These are phyloP conservation scores for Arthroderma sp. DNA, from an alignment of 2,329 filamentous ascomycete species.

Conservation along the genomic window DNA sequence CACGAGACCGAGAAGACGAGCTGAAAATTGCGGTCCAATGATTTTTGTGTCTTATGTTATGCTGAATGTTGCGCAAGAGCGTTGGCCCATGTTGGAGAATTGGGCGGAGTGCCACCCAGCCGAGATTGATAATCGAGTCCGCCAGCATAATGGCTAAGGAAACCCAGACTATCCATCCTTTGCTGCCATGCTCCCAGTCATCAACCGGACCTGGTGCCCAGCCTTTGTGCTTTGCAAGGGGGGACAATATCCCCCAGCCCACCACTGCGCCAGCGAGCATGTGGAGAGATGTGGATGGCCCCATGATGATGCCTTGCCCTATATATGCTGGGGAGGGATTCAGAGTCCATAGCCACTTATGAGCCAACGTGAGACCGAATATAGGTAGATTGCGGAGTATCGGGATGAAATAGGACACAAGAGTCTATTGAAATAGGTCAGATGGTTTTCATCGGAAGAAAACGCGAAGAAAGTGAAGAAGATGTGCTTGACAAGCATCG, in stretches of 20 bases:
- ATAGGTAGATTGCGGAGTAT: constrained; percentile 73
- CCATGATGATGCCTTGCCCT: constrained; percentile 98
- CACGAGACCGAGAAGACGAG: constrained; percentile 2
- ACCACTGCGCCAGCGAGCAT: constrained; percentile 85
- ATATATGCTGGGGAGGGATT: constrained; percentile 97
- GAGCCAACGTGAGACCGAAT: constrained; percentile 60
- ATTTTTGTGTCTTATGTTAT: constrained; percentile 18
- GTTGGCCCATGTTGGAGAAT: constrained; percentile 37
- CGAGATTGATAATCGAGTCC: constrained; percentile 77
- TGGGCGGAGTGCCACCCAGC: constrained; percentile 59
- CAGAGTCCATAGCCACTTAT: constrained; percentile 83
- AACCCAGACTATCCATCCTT: constrained; percentile 98
- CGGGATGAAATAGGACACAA: constrained; percentile 83
- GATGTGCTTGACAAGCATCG: constrained; percentile 1
- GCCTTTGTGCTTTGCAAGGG: constrained; percentile 67
- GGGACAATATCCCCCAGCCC: constrained; percentile 84
- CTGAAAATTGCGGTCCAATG: constrained; percentile 12
- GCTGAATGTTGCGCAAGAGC: constrained; percentile 19
- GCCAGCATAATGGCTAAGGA: constrained; percentile 93
- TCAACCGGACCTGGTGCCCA: constrained; percentile 82
- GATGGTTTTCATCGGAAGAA: constrained; percentile 9
- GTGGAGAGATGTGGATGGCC: constrained; percentile 81
- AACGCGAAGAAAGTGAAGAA: background rate
- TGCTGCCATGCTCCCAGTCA: constrained; percentile 85
- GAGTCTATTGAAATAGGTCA: constrained; percentile 41